A percentile compares a stretch with the other conserved stretches of the same genome.
These are phyloP conservation scores for Rhipidocladum racemiflorum DNA, from an alignment of 176 grass and related monocot species.

Conservation along the genomic window DNA sequence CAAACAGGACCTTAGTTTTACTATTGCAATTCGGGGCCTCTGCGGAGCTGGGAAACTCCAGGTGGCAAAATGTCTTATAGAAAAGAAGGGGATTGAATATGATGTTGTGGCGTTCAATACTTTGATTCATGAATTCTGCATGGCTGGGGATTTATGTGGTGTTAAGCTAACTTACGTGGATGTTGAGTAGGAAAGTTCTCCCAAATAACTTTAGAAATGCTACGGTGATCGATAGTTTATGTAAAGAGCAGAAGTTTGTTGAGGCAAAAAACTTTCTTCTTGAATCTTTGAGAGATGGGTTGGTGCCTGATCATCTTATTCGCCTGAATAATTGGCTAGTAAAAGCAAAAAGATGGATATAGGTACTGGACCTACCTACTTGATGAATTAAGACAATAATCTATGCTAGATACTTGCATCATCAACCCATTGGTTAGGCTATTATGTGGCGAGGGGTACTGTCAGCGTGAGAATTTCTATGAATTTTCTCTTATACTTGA, in stretches of 20 bases:
- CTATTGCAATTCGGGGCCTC: conserved; percentile 58
- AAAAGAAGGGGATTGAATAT: conserved; percentile 26
- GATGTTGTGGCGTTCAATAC: conserved; percentile 74
- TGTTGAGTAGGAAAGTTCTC: conserved; percentile 37
- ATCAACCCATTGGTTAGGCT: conserved; percentile 41
- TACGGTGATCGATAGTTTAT: conserved; percentile 59
- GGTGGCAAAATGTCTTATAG: conserved; percentile 49
- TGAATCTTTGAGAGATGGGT: conserved; percentile 9
- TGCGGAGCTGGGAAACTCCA: conserved; percentile 57
- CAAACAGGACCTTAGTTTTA: conserved; percentile 39
- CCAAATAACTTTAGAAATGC: conserved; percentile 58
- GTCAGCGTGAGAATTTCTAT: conserved; percentile 29
- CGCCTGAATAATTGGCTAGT: conserved; percentile 55
- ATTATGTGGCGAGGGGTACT: conserved; percentile 54
- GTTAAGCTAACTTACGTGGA: conserved; percentile 28
- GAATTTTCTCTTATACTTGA: conserved; percentile 48
- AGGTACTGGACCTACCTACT: conserved; percentile 42
- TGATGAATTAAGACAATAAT: conserved; percentile 35
- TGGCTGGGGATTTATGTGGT: conserved; percentile 28
- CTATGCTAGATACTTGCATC: conserved; percentile 38
- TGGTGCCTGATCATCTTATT: conserved; percentile 50
- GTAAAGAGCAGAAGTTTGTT: conserved; percentile 37
- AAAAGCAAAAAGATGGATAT: conserved; percentile 33
- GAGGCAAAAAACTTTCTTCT: conserved; percentile 37
- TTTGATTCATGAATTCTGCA: conserved; percentile 65